phyloP scores from a whole-genome alignment of 257 asterid genomes.

The Solanum peruvianum region DNA sequence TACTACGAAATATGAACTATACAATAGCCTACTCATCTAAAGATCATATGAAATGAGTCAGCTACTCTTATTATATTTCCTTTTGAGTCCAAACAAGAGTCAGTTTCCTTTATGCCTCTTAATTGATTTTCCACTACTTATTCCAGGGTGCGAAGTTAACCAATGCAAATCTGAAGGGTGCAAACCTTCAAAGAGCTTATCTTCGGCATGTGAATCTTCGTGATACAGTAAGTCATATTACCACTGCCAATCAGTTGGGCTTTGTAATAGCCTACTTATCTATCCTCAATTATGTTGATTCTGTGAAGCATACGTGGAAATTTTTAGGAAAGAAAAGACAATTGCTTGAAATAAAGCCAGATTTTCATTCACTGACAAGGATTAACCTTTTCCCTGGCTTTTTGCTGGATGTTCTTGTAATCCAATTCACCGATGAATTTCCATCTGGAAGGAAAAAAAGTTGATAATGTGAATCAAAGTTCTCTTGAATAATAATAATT shows the following conservation, averaged over 20 bases:
- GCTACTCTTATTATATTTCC: background rate
- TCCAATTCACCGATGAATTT: background rate
- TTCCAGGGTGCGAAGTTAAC: constrained; percentile 80
- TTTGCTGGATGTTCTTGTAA: background rate
- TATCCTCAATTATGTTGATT: background rate
- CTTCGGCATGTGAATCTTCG: constrained; percentile 85
- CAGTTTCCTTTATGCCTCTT: background rate
- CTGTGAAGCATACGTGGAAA: background rate
- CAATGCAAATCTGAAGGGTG: constrained; percentile 80
- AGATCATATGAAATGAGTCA: background rate
- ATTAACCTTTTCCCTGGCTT: background rate
- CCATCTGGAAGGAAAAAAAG: background rate
- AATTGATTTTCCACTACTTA: background rate
- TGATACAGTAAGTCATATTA: constrained; percentile 49
- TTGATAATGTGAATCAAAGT: background rate
- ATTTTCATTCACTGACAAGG: background rate
- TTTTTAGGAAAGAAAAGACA: background rate
- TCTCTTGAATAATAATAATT: background rate
- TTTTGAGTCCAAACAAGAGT: background rate
- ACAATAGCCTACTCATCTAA: background rate
- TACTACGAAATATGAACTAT: background rate
- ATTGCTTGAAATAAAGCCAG: background rate
- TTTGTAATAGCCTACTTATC: background rate
- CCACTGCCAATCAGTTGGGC: background rate
- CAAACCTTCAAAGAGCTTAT: constrained; percentile 94